Evolutionary conservation across 495 filamentous ascomycete genomes (phyloP), one percentile per base, ranked within the genome.

Genomic region (Penicillium subrubescens): DNA sequence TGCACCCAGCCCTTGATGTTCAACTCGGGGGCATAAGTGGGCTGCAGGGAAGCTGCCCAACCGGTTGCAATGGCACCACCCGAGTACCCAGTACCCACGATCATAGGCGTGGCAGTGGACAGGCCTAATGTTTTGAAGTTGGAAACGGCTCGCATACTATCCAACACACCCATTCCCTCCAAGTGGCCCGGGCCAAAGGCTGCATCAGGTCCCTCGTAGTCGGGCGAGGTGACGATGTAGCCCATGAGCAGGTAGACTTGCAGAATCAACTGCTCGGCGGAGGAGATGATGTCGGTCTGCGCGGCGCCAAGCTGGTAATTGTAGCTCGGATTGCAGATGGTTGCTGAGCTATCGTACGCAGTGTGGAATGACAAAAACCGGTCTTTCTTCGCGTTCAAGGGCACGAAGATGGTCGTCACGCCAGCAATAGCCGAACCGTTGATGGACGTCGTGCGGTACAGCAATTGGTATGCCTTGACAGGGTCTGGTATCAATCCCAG

Each of bases 51-150:
- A 11, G 79, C 77, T 0, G 84, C 85, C 75, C 81, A 87, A 55
- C 78, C 82, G 1, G 78, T 83, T 0, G 85, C 84, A 52, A 87
- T 74, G 1, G 79, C 75, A 35, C 85, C 86, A n/a, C 86, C 85
- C 7, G 82, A 85, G 63, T 87, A 88, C 5, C 85, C 86, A 10
- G 61, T 63, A 5, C 72, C 75, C 11, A 76, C 74, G 52, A 76
- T 70, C 60, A 67, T 71, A 3, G 75, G 75, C 0, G 44, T 66
- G 17, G 33, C 31, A 6, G 39, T 71, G 8, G 61, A 43, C 12
- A 78, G 56, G 17, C 73, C 71, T 5, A 78, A 58, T 0, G 63
- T 60, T 6, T 69, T 25, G 55, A 74, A 76, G 17, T 64, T 72
- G 17, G 52, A 54, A 12, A 78, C 74, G n/a, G 75, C 75, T 25